phyloP scores from a whole-genome alignment of 345 rosid species.

The Citrus sp. region DNA sequence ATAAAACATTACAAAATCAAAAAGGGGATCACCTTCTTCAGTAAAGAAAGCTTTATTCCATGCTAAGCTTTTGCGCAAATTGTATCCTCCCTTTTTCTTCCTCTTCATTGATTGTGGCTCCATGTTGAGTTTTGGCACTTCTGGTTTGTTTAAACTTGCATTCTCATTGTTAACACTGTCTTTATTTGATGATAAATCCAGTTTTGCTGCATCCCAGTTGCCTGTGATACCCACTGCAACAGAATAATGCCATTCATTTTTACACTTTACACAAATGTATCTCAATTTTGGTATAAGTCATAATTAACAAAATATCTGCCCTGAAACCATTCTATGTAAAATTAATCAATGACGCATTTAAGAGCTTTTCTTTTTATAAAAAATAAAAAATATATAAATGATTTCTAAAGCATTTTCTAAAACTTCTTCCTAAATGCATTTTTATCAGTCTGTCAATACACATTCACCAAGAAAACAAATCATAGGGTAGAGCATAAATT shows the following conservation, averaged over 20 bases:
- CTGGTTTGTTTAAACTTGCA: slow-evolving; percentile 36
- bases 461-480: not conserved
- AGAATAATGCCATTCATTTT: not conserved
- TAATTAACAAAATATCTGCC: not conserved
- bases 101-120: slow-evolving; percentile 84
- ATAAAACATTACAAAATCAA: not conserved
- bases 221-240: slow-evolving; percentile 26
- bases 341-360: not conserved
- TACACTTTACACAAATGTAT: not conserved
- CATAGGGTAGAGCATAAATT: not conserved
- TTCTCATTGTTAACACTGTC: slow-evolving; percentile 50
- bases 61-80: slow-evolving; percentile 88
- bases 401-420: no score
- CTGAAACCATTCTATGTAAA: not conserved
- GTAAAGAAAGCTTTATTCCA: slow-evolving; percentile 89
- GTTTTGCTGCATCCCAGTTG: slow-evolving; percentile 13
- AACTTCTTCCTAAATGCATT: not conserved
- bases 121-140: slow-evolving; percentile 46
- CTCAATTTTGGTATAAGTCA: not conserved
- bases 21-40: slow-evolving; percentile 61
- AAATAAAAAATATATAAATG: no score
- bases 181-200: slow-evolving; percentile 15
- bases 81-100: slow-evolving; percentile 76
- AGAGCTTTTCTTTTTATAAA: not conserved
- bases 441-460: not conserved